Percentiles rank a stretch among this genome's conserved stretches.
phyloP scores from a whole-genome alignment of 371 early-diverging fungal species.

The Syncephalastrum monosporum region DNA sequence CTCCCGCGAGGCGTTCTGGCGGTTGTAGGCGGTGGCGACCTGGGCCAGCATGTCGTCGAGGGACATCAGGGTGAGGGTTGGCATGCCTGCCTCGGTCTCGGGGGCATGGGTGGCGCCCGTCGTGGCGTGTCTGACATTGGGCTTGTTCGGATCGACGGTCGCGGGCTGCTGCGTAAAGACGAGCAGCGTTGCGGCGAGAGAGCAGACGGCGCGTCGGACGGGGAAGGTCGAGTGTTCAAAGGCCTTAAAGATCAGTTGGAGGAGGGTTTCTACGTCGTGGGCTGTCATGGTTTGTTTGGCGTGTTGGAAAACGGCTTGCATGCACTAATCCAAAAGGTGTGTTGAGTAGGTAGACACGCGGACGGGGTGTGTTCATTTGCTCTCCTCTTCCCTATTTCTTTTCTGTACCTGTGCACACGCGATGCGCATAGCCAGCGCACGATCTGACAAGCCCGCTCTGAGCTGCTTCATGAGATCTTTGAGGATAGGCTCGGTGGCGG shows the following conservation, averaged over 20 bases:
- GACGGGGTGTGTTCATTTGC: not conserved
- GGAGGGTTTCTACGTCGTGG: slow-evolving; percentile 64
- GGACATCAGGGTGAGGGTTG: slow-evolving; percentile 36
- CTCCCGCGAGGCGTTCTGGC: slow-evolving; percentile 62
- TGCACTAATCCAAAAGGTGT: slow-evolving; percentile 29
- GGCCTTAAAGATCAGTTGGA: slow-evolving; percentile 60
- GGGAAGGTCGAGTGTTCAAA: slow-evolving; percentile 69
- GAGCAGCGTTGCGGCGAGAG: slow-evolving; percentile 62
- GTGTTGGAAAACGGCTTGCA: slow-evolving; percentile 49
- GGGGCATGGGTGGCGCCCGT: slow-evolving; percentile 29
- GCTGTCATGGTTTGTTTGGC: slow-evolving; percentile 50
- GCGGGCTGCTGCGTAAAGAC: slow-evolving; percentile 52
- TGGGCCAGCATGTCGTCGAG: slow-evolving; percentile 70
- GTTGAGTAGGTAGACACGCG: not conserved
- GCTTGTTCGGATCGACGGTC: slow-evolving; percentile 37
- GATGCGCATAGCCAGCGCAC: slow-evolving; percentile 70
- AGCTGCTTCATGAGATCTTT: slow-evolving; percentile 78
- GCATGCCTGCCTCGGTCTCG: slow-evolving; percentile 19
- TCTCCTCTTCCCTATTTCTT: slow-evolving; percentile 11
- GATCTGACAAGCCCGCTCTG: slow-evolving; percentile 69
- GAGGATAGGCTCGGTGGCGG: slow-evolving; percentile 65
- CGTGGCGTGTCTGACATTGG: slow-evolving; percentile 38
- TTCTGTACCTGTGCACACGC: slow-evolving; percentile 70
- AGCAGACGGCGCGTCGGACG: slow-evolving; percentile 66
- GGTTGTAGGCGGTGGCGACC: slow-evolving; percentile 63